Base-by-base conservation (phyloP, 2,329 filamentous ascomycete genomes). In the Apiospora hydei region DNA sequence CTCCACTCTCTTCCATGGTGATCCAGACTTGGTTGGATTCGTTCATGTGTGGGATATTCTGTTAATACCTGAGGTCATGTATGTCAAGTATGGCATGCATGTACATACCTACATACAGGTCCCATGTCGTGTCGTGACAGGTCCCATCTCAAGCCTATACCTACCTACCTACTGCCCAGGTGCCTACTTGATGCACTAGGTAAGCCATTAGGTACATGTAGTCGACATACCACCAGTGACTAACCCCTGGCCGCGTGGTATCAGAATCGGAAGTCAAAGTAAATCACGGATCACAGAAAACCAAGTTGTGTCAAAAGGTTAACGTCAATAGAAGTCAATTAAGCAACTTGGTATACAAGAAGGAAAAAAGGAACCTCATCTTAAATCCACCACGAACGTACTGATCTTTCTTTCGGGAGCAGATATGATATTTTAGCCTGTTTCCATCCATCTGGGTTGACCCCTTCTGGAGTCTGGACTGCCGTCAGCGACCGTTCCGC, bases 21-120 rank as follows among this genome's bases (percentile, higher is more conserved):
- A 64, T 64, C 57, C 34, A 64, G 30, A 64, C 34, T 64, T 24
- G 34, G 57, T 64, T 41, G 57, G 57, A 41, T 41, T 41, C 34
- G n/a, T 13, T 18, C 18, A 64, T n/a, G 57, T 64, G 57, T 64
- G 18, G 11, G 34, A 41, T 64, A 14, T 51, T 21, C 34, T 64
- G 21, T 61, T 6, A 16, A 30, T 53, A 61, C 30, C 53, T 34
- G 30, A 61, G 30, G 53, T n/a, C 57, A 41, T 24, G 47, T 24
- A 11, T 51, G 47, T 26, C n/a, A 51, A 6, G 49, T 24, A n/a
- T 14, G 30, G 30, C 21, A 61, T 34, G 53, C 18, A n/a, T 38
- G 34, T 11, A 41, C 30, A 21, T 46, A 41, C 30, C 3, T 46
- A 46, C 14, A 21, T 46, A 46, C 44, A 21, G 44, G 18, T 46